A percentile compares a stretch with the other conserved stretches of the same genome.
Evolutionary conservation across 2,329 filamentous ascomycete species (phyloP).

Genomic region (Aureobasidium zeae): DNA sequence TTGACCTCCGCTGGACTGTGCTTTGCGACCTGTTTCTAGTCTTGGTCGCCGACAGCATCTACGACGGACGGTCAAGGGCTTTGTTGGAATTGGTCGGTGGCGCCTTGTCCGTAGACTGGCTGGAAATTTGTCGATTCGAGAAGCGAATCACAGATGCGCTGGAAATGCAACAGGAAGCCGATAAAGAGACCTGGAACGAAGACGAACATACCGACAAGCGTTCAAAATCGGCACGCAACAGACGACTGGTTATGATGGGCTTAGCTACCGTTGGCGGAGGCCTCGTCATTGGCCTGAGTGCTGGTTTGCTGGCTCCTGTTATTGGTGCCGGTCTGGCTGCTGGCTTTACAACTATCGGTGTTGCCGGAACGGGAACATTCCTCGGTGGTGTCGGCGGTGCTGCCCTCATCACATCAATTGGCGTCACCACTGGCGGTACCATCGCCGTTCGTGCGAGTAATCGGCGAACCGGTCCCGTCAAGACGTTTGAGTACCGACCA

Average conservation of each 20-base stretch:
- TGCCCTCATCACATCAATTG: conserved; percentile 84
- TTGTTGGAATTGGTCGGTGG: conserved; percentile 75
- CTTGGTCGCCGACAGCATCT: conserved; percentile 89
- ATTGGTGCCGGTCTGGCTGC: conserved; percentile 91
- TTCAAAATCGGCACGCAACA: conserved; percentile 70
- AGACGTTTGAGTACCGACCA: conserved; percentile 92
- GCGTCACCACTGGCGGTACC: conserved; percentile 74
- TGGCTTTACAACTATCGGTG: conserved; percentile 89
- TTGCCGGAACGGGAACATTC: conserved; percentile 80
- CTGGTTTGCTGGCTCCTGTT: conserved; percentile 80
- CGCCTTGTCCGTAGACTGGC: conserved; percentile 72
- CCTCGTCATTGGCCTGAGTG: conserved; percentile 88
- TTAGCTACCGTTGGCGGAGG: conserved; percentile 91
- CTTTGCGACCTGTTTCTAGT: conserved; percentile 92
- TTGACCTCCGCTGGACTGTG: conserved; percentile 93
- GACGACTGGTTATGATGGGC: conserved; percentile 89
- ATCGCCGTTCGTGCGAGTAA: conserved; percentile 82
- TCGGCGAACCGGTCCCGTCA: conserved; percentile 80
- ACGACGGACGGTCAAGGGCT: conserved; percentile 78
- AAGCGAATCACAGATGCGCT: conserved; percentile 93
- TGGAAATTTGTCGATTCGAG: conserved; percentile 93
- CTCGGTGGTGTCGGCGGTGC: conserved; percentile 86
- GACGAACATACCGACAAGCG: conserved; percentile 84
- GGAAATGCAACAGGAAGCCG: conserved; percentile 92
- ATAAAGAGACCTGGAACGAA: conserved; percentile 97